Conservation (phyloP, 805 yeast species). For the Yamadazyma phyllophila region DNA sequence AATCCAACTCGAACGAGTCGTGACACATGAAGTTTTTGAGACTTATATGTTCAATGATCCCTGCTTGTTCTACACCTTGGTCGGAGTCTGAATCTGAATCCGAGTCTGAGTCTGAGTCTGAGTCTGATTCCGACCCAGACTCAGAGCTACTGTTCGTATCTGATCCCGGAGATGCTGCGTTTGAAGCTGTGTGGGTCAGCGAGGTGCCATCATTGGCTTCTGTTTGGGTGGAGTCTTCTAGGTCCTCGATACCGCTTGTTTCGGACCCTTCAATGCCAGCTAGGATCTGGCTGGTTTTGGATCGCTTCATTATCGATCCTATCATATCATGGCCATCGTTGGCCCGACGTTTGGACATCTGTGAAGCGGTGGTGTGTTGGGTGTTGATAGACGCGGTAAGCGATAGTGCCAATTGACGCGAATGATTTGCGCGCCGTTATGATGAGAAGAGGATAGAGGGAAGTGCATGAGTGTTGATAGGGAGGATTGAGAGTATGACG, state of each 20-base stretch:
- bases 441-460: no score
- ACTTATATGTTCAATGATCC: slow-evolving; percentile 62
- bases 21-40: slow-evolving; percentile 89
- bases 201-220: no score
- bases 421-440: no score
- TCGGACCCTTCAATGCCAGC: background rate
- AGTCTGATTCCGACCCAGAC: slow-evolving; percentile 1
- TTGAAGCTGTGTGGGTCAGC: no score
- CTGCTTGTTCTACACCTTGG: slow-evolving; percentile 41
- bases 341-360: slow-evolving; percentile 2
- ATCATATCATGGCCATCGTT: background rate
- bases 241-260: background rate
- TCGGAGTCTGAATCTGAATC: background rate
- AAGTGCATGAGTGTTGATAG: no score
- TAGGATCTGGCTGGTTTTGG: slow-evolving; percentile 5
- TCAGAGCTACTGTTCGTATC: background rate
- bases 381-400: background rate
- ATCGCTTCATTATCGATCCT: background rate
- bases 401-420: no score
- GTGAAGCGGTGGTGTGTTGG: background rate
- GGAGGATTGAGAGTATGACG: no score
- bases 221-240: background rate
- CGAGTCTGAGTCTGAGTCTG: background rate
- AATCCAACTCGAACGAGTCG: slow-evolving; percentile 65
- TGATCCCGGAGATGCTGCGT: no score